Evolutionary conservation across 177 flowering plant species (phyloP), one percentile per base, ranked within the genome.

Genomic region (Vitis hybrid): DNA sequence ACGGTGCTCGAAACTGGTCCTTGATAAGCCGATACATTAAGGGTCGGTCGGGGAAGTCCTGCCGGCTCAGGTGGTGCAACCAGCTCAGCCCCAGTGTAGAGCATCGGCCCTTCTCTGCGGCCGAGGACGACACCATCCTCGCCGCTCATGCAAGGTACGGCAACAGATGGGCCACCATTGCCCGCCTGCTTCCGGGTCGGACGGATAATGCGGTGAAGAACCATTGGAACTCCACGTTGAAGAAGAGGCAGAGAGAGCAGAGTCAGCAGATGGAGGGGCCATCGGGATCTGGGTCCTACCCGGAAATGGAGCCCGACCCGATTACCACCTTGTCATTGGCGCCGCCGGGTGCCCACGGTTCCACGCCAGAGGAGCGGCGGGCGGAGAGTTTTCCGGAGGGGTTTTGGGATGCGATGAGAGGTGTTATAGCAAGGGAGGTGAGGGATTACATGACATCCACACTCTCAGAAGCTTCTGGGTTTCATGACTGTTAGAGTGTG

Each of bases 141-240:
- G 87, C 85, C 1, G 93, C 93, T n/a, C 97, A 89, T 59, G 86
- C 84, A 1, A 69, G 64, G 69, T 83, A 76, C 60, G 97, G 97
- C 6, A 91, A 91, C 72, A 69, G 87, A 46, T 91, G 97, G 97
- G 93, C 96, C 64, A 81, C 92, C 70, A 91, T 91, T 74, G 96
- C 96, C n/a, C 81, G 90, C 62, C 46, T 89, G 57, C 84, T 91
- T 4, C 87, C 88, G 1, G 96, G 96, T 27, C 82, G 96, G 68
- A 91, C 96, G 1, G 96, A 91, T 60, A 91, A 91, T 66, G 94
- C 97, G 11, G 91, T 91, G 4, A 91, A 91, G 83, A 91, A 89
- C 69, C 97, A 89, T 66, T 91, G 97, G 97, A 91, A 91, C 69
- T 89, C 97, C n/a, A 89, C 97, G 7, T 75, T 91, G 57, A 89